Percentiles rank a stretch among this genome's conserved stretches.
These are phyloP conservation scores for Psidium friedrichsthalianum DNA, from an alignment of 345 rosid genomes.

Conservation along the genomic window DNA sequence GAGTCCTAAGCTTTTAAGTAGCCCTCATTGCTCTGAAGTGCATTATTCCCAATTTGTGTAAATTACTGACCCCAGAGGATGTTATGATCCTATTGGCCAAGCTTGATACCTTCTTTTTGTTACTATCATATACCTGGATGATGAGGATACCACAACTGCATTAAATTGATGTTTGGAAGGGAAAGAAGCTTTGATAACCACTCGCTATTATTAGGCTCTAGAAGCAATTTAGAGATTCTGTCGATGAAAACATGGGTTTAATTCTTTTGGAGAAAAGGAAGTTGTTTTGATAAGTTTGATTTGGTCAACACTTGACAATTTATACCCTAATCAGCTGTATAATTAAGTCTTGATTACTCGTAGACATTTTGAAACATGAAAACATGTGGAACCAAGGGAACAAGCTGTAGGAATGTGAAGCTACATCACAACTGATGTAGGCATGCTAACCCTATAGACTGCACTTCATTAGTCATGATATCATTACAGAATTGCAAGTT, in stretches of 20 bases:
- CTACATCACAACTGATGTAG: neutral
- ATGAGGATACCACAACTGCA: neutral
- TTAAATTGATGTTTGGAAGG: neutral
- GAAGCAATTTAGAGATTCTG: neutral
- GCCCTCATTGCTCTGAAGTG: neutral
- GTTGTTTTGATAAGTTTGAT: neutral
- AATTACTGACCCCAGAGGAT: neutral
- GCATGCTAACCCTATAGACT: neutral
- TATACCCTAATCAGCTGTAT: neutral
- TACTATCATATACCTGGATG: neutral
- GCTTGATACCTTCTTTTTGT: neutral
- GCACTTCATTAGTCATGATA: neutral
- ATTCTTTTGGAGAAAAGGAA: neutral
- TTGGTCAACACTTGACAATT: neutral
- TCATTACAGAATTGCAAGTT: neutral
- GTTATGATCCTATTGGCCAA: neutral
- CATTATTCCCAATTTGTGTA: neutral
- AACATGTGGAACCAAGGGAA: neutral
- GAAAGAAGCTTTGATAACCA: neutral
- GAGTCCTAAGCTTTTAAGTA: neutral
- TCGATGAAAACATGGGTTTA: neutral
- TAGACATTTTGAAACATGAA: neutral
- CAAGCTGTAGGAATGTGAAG: neutral
- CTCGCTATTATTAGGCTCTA: neutral
- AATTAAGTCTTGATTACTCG: neutral